A percentile compares a stretch with the other conserved stretches of the same genome.
These are phyloP conservation scores for Cyclotella choctawhatcheeana DNA, from an alignment of 108 stramenopile species.

Conservation along the genomic window DNA sequence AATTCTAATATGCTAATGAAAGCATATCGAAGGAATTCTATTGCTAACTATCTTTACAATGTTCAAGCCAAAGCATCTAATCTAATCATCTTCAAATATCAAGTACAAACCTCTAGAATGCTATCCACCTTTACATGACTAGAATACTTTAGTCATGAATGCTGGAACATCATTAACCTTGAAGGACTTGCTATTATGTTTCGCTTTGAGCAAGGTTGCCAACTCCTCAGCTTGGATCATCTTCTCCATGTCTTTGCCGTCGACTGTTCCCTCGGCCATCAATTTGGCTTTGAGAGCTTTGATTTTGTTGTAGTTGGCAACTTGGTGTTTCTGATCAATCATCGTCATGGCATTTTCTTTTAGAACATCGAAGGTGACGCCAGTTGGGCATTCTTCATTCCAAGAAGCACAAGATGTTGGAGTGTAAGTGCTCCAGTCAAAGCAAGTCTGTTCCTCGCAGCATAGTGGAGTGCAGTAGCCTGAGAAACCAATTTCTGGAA, in stretches of 20 bases:
- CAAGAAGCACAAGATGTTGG: slow-evolving; percentile 7
- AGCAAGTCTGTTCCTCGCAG: slow-evolving; percentile 19
- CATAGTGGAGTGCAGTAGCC: slow-evolving; percentile 11
- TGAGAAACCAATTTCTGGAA: background rate
- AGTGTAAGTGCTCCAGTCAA: background rate
- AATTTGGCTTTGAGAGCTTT: background rate
- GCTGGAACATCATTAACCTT: background rate
- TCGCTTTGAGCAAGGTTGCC: background rate
- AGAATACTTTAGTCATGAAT: slow-evolving; percentile 5
- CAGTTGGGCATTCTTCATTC: slow-evolving; percentile 18
- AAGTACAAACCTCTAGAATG: too few species aligned
- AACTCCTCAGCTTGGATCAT: slow-evolving; percentile 13
- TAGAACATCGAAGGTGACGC: background rate
- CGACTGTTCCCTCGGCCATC: background rate
- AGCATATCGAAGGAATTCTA: too few species aligned
- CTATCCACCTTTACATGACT: too few species aligned
- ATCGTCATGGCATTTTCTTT: background rate
- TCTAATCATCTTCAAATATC: too few species aligned
- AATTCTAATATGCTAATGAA: too few species aligned
- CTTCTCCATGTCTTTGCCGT: background rate
- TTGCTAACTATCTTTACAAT: too few species aligned
- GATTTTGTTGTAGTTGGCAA: background rate
- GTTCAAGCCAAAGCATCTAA: too few species aligned
- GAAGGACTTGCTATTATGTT: background rate
- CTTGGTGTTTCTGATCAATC: background rate